Conservation (phyloP, 164 flowering plant genomes). For the Umbellularia californica region DNA sequence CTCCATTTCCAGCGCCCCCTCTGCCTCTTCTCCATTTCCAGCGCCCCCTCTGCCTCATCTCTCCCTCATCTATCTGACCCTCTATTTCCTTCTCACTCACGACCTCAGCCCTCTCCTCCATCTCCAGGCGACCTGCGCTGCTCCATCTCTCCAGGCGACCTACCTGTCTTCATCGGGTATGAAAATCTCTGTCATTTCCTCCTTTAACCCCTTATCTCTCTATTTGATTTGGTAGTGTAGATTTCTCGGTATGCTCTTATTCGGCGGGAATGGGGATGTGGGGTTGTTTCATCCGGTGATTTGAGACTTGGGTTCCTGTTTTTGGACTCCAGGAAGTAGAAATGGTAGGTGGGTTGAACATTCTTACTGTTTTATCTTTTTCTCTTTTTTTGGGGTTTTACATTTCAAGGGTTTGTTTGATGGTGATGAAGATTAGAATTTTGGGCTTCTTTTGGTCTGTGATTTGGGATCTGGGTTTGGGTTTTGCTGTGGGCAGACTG, state of each 20-base stretch:
- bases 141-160: no score
- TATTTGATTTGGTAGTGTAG: neutral
- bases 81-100: no score
- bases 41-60: no score
- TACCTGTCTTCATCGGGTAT: constrained; percentile 9
- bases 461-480: neutral
- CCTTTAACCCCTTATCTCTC: neutral
- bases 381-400: neutral
- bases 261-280: neutral
- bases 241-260: neutral
- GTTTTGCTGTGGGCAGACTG: neutral
- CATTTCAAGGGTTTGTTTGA: no score
- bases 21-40: no score
- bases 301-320: neutral
- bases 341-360: neutral
- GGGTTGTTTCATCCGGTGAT: neutral
- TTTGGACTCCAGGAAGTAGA: neutral
- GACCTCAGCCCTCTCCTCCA: no score
- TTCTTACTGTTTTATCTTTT: neutral
- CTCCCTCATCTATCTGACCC: no score
- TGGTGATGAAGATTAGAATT: neutral
- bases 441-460: neutral
- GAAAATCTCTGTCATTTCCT: constrained; percentile 1
- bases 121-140: no score
- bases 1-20: no score